phyloP scores from a whole-genome alignment of 2,329 filamentous ascomycete species.

The Xylaria sp. region DNA sequence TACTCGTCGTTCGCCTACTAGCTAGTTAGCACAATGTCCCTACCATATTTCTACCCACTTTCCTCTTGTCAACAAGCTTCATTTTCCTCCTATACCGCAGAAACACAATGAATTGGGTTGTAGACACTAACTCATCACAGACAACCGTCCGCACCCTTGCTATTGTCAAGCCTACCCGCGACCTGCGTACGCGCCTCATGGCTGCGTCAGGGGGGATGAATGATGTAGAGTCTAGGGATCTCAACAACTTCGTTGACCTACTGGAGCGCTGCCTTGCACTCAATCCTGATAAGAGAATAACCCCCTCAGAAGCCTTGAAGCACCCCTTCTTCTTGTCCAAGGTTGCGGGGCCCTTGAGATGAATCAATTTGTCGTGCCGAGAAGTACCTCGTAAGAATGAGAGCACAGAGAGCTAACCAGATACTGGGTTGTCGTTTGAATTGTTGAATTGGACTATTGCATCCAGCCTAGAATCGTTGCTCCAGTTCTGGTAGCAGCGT shows the following conservation, averaged over 20 bases:
- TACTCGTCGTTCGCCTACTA: neutral
- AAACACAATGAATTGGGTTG: neutral
- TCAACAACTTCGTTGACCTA: slow-evolving; percentile 86
- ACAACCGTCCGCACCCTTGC: slow-evolving; percentile 74
- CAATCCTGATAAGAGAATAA: slow-evolving; percentile 92
- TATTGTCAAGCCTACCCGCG: slow-evolving; percentile 79
- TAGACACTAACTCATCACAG: slow-evolving; percentile 53
- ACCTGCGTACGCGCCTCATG: slow-evolving; percentile 82
- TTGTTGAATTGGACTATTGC: slow-evolving; percentile 13
- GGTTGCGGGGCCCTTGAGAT: slow-evolving; percentile 29
- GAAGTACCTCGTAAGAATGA: slow-evolving; percentile 14
- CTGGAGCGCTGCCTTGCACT: slow-evolving; percentile 88
- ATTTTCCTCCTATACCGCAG: neutral
- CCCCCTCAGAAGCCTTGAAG: slow-evolving; percentile 83
- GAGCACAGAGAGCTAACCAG: neutral
- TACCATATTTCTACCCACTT: neutral
- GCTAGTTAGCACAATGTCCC: neutral
- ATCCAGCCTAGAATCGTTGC: neutral
- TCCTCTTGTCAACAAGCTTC: neutral
- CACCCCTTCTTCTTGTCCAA: slow-evolving; percentile 82
- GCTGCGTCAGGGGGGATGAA: slow-evolving; percentile 78
- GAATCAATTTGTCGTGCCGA: slow-evolving; percentile 21
- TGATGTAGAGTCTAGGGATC: slow-evolving; percentile 78
- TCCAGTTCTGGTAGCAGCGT: neutral
- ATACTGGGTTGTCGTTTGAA: slow-evolving; percentile 29